Evolutionary conservation across 805 yeast genomes (phyloP), one percentile per base, ranked within the genome.

Genomic region (Ogataea methylovora): DNA sequence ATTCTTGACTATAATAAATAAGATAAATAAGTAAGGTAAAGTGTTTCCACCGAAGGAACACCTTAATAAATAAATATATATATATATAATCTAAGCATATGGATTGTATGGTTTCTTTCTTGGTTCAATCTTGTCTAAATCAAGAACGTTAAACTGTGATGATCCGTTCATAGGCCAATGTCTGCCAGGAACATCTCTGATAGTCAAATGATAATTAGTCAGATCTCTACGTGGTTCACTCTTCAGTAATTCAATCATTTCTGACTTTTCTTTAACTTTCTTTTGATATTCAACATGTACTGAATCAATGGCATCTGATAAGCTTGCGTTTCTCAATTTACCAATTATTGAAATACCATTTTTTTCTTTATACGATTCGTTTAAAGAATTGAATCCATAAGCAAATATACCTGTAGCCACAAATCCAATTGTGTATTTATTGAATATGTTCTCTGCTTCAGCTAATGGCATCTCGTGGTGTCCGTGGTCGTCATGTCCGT

Each of bases 141-240:
- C 44, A 22, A 32, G 32, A 4, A 24, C 19, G 3, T 27, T 15
- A 24, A 24, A 28, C 17, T 34, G 28, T n/a, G 31, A 27, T 8
- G 36, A 26, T 3, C 34, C 30, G 16, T 37, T 37, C 22, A 20
- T 22, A 7, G 42, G 37, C 22, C 37, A 42, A 17, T 27, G 34
- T 32, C 26, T 30, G 14, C 41, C 45, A 13, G 48, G 48, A 16
- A 44, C 42, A 10, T 36, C 48, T 15, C 34, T 42, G 18, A 42
- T 29, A 11, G 19, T 20, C 21, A 12, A 10, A 10, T 23, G 10
- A n/a, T n/a, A n/a, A 23, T 23, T 23, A 12, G 10, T 12, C 12
- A 12, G 25, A 23, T 10, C 12, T 12, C 10, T 23, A 11, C 25
- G 10, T 12, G 10, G 25, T 10, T 12, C 12, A 10, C 12, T 12